Percentiles rank a stretch among this genome's conserved stretches.
Evolutionary conservation across 129 eudicot species (phyloP).

Genomic region (Ambrosia artemisiifolia): DNA sequence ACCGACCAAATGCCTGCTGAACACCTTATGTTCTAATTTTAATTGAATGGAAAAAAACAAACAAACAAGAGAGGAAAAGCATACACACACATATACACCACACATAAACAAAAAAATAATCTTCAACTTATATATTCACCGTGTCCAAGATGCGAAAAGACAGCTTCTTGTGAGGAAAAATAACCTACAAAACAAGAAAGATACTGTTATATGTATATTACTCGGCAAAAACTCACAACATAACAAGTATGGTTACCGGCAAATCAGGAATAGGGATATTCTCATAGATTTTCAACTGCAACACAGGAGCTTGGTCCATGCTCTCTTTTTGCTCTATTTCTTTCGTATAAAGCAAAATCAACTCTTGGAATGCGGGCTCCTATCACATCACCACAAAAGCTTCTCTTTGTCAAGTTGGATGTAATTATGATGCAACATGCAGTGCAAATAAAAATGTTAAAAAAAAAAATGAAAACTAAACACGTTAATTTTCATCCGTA

Average conservation of each 20-base stretch:
- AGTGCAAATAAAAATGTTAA: not conserved
- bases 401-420: conserved; percentile 13
- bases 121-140: conserved; percentile 44
- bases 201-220: not conserved
- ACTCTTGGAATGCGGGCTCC: conserved; percentile 95
- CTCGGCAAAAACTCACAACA: conserved; percentile 1
- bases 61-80: not conserved
- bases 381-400: conserved; percentile 29
- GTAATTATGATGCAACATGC: not conserved
- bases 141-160: conserved; percentile 98
- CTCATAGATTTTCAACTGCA: conserved; percentile 92
- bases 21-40: not conserved
- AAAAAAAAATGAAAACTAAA: not conserved
- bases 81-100: not conserved
- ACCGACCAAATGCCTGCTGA: not conserved
- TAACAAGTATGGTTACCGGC: conserved; percentile 45
- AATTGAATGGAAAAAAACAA: not conserved
- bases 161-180: conserved; percentile 95
- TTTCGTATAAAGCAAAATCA: conserved; percentile 80
- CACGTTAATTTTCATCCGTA: not conserved
- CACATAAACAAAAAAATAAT: not conserved
- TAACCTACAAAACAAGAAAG: conserved; percentile 55
- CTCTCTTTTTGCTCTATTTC: conserved; percentile 44
- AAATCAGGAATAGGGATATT: conserved; percentile 92
- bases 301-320: conserved; percentile 42